Percentiles rank a stretch among this genome's conserved stretches.
Conservation (phyloP, 2,329 filamentous ascomycete species). For the Moelleriella libera region DNA sequence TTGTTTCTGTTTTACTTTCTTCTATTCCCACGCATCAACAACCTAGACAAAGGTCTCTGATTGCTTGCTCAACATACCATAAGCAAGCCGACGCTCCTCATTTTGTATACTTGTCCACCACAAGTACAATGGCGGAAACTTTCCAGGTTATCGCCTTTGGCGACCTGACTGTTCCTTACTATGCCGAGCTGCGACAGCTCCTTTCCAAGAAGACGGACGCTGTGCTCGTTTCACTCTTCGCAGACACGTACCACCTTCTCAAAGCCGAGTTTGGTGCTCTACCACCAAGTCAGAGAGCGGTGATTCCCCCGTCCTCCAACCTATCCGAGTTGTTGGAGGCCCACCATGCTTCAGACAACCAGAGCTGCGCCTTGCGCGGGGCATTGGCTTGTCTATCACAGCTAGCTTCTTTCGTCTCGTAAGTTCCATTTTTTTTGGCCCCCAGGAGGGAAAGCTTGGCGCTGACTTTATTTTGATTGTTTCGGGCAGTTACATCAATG, state of each 20-base stretch:
- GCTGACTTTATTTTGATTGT: not conserved
- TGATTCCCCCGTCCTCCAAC: not conserved
- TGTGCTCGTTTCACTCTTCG: not conserved
- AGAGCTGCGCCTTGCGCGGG: not conserved
- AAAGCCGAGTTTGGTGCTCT: not conserved
- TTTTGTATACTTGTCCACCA: not conserved
- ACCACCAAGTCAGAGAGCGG: not conserved
- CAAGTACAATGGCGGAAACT: not conserved
- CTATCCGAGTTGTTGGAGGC: not conserved
- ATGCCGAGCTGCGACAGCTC: not conserved
- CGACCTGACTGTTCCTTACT: conserved; percentile 1
- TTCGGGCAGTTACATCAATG: not conserved
- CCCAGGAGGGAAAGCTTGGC: not conserved
- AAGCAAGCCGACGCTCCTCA: too few species aligned
- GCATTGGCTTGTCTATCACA: not conserved
- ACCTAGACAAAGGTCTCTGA: too few species aligned
- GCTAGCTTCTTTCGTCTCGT: not conserved
- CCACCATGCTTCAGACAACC: not conserved
- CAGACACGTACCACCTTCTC: not conserved
- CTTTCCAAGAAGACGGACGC: not conserved
- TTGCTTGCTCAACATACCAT: too few species aligned
- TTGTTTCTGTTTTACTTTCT: too few species aligned
- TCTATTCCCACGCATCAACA: too few species aligned
- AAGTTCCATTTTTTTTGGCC: not conserved
- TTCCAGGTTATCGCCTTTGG: conserved; percentile 1